Percentiles rank a stretch among this genome's conserved stretches.
These are phyloP conservation scores for Aspergillus pseudotamarii DNA, from an alignment of 2,329 filamentous ascomycete genomes.

Conservation along the genomic window DNA sequence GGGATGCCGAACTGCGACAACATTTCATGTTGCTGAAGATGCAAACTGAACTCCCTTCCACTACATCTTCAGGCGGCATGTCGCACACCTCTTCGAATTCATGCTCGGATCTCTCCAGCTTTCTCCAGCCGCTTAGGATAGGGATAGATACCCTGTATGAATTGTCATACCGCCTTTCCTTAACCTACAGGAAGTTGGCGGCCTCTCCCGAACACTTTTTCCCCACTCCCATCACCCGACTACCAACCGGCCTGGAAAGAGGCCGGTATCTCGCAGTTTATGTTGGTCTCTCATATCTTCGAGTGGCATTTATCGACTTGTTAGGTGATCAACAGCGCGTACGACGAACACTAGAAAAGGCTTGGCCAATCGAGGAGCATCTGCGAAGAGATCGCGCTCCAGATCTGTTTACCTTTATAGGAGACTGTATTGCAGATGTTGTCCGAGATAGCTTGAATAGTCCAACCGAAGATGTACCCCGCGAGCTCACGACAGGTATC, in stretches of 20 bases:
- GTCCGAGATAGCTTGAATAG: slow-evolving; percentile 55
- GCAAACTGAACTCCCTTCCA: not conserved
- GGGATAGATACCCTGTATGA: slow-evolving; percentile 35
- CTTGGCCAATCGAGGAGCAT: slow-evolving; percentile 74
- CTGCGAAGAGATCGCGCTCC: slow-evolving; percentile 72
- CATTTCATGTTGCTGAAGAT: not conserved
- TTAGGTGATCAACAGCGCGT: slow-evolving; percentile 52
- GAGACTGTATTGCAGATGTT: slow-evolving; percentile 70
- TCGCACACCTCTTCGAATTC: not conserved
- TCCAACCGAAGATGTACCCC: slow-evolving; percentile 30
- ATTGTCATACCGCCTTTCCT: slow-evolving; percentile 40
- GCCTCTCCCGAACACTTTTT: slow-evolving; percentile 45
- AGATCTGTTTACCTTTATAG: slow-evolving; percentile 75
- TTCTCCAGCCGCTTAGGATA: slow-evolving; percentile 35
- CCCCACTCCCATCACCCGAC: slow-evolving; percentile 43
- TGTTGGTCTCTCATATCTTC: slow-evolving; percentile 55
- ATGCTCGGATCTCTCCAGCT: slow-evolving; percentile 10
- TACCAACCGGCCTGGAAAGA: slow-evolving; percentile 53
- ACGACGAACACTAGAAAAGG: slow-evolving; percentile 65
- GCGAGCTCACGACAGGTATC: slow-evolving; percentile 43
- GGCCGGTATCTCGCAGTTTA: slow-evolving; percentile 58
- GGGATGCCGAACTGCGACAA: not conserved
- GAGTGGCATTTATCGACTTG: slow-evolving; percentile 56
- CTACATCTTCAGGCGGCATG: not conserved
- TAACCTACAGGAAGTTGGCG: slow-evolving; percentile 40